Base-by-base conservation (phyloP, 306 rosid species). In the Sicyos edulis region DNA sequence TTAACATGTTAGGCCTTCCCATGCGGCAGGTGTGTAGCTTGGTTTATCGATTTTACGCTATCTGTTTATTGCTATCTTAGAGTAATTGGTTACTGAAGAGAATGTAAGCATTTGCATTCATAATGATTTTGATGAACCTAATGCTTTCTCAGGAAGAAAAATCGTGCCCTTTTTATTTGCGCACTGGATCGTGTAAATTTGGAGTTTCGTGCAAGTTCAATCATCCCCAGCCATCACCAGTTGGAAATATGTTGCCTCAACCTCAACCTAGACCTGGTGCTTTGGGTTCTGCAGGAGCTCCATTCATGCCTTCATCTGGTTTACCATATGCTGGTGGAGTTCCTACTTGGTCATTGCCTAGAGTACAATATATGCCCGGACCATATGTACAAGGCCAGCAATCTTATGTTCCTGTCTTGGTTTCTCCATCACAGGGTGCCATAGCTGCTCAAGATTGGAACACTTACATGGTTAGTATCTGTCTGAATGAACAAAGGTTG, bases 191-290 rank as follows among this genome's bases (percentile, higher is more conserved):
- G 1, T 92, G 97, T 79, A 92, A 92, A 83, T 92, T 89, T 84
- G 97, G 97, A 81, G 88, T 87, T 74, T 93, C 96, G 10, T 92
- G 97, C 87, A 92, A 92, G 87, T 92, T 92, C 80, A 84, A 89
- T 73, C 97, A 92, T 81, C 97, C 96, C 21, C 92, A 77, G 80
- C 93, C 89, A 51, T 78, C 83, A 57, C 77, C 92, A 24, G 29
- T 76, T 70, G 91, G 87, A 71, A 80, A 83, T 57, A 74, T 74
- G 20, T 49, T 83, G n/a, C n/a, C n/a, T n/a, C n/a, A n/a, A 56
- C 89, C 89, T 2, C 69, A 72, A 75, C 74, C 85, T 79, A 80
- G 84, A 47, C 74, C 87, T 59, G 81, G 86, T 75, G 78, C 88
- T 56, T 82, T 72, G 78, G 86, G 86, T 50, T 73, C 84, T n/a